Evolutionary conservation across 768 basidiomycete genomes (phyloP).

Genomic region (Termitomyces sp.): DNA sequence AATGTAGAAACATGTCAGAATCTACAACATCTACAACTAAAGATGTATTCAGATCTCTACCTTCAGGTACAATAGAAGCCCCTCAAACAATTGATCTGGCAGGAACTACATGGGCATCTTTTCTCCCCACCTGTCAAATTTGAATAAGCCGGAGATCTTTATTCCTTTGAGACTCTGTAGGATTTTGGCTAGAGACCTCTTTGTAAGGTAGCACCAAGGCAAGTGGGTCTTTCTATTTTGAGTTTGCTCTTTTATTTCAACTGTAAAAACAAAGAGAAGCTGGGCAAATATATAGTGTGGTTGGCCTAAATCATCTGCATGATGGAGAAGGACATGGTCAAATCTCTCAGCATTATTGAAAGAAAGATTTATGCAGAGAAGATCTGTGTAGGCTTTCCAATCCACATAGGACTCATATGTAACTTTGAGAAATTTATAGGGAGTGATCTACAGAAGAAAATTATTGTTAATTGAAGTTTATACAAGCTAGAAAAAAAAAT

Average conservation of each 20-base stretch:
- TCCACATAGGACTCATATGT: slow-evolving; percentile 16
- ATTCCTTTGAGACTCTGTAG: background rate
- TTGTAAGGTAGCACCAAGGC: background rate
- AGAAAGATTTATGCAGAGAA: slow-evolving; percentile 17
- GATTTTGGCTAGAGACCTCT: background rate
- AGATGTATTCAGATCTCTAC: background rate
- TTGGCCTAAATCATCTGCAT: background rate
- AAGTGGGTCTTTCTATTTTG: background rate
- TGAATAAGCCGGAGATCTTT: background rate
- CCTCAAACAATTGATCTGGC: background rate
- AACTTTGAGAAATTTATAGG: slow-evolving; percentile 11
- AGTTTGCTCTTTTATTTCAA: background rate
- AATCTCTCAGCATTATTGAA: background rate
- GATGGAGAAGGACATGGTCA: background rate
- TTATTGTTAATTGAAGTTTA: too few species aligned
- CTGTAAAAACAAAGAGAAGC: background rate
- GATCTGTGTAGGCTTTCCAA: slow-evolving; percentile 14
- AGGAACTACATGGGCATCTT: background rate
- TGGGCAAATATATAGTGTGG: background rate
- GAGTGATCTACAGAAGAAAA: background rate
- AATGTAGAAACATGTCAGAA: background rate
- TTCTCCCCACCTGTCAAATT: background rate
- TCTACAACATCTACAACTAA: background rate
- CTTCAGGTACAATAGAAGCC: background rate
- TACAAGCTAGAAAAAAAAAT: slow-evolving; percentile 3